Percentiles rank a stretch among this genome's conserved stretches.
Conservation (phyloP, 2,329 filamentous ascomycete species). For the Alternaria novae-zelandiae region DNA sequence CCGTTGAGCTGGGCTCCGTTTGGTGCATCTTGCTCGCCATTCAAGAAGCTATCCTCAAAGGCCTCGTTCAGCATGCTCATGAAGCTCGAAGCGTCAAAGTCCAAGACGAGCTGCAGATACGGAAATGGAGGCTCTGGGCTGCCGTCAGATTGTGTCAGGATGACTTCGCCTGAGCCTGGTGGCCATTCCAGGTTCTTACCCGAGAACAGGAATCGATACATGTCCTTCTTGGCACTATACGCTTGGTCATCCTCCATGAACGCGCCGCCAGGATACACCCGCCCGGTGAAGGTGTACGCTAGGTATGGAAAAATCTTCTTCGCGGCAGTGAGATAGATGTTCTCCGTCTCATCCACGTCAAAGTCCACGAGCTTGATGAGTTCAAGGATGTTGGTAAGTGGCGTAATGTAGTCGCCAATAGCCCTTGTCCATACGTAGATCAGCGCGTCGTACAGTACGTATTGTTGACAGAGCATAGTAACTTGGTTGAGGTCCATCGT, state of each 20-base stretch:
- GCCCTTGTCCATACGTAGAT: conserved; percentile 98
- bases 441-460: conserved; percentile 91
- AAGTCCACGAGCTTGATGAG: conserved; percentile 65
- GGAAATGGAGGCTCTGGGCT: conserved; percentile 78
- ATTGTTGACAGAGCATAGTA: conserved; percentile 86
- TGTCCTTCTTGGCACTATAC: conserved; percentile 77
- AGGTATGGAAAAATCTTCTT: conserved; percentile 95
- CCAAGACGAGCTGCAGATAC: conserved; percentile 81
- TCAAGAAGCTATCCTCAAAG: conserved; percentile 93
- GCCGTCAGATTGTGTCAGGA: conserved; percentile 64
- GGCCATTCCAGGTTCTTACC: conserved; percentile 80
- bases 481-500: conserved; percentile 95
- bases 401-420: conserved; percentile 86
- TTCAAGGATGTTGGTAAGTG: conserved; percentile 80
- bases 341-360: conserved; percentile 63
- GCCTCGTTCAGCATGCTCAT: conserved; percentile 96
- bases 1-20: conserved; percentile 64
- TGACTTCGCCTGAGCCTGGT: conserved; percentile 64
- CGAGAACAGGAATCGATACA: conserved; percentile 94
- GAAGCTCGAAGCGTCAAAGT: conserved; percentile 89
- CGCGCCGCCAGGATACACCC: conserved; percentile 88
- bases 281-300: conserved; percentile 86
- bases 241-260: conserved; percentile 75
- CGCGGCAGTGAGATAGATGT: conserved; percentile 72
- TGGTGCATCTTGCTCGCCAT: conserved; percentile 72